Percentiles rank a stretch among this genome's conserved stretches.
These are phyloP conservation scores for Kluyveromyces dobzhanskii DNA, from an alignment of 805 yeast genomes.

Conservation along the genomic window DNA sequence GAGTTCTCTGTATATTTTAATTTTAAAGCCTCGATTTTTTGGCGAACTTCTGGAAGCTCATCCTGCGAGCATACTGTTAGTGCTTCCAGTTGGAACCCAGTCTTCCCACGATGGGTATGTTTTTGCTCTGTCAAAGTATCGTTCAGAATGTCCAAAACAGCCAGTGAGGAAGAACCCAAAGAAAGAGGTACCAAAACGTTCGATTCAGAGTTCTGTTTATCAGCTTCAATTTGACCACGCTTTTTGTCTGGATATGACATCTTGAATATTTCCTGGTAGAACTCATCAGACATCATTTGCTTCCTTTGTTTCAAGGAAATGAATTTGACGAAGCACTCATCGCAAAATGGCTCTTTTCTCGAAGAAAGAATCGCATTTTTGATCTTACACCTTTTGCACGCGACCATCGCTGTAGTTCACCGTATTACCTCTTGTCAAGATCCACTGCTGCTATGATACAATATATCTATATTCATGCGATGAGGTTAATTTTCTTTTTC, in stretches of 20 bases:
- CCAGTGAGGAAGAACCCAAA: constrained; percentile 60
- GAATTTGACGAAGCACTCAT: constrained; percentile 59
- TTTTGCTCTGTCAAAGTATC: constrained; percentile 56
- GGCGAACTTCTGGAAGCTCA: constrained; percentile 13
- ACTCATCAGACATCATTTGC: constrained; percentile 57
- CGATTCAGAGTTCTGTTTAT: constrained; percentile 30
- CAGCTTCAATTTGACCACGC: constrained; percentile 15
- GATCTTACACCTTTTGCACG: constrained; percentile 21
- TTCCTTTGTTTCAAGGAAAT: constrained; percentile 74
- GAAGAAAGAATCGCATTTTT: constrained; percentile 15
- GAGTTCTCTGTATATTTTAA: constrained; percentile 16
- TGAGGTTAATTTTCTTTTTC: not conserved
- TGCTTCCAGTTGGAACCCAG: constrained; percentile 57
- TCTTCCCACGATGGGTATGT: constrained; percentile 49
- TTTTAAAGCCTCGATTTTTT: constrained; percentile 9
- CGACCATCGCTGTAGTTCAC: not conserved
- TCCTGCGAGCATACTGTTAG: constrained; percentile 38
- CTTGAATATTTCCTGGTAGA: constrained; percentile 60
- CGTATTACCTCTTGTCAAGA: too few species aligned
- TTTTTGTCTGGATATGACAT: constrained; percentile 24
- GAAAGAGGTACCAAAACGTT: constrained; percentile 55
- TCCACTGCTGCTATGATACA: too few species aligned
- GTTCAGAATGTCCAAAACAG: constrained; percentile 56
- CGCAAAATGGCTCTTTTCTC: constrained; percentile 28
- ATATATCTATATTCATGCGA: not conserved